Evolutionary conservation across 129 eudicot genomes (phyloP), one percentile per base, ranked within the genome.

Genomic region (Helianthus annuus): DNA sequence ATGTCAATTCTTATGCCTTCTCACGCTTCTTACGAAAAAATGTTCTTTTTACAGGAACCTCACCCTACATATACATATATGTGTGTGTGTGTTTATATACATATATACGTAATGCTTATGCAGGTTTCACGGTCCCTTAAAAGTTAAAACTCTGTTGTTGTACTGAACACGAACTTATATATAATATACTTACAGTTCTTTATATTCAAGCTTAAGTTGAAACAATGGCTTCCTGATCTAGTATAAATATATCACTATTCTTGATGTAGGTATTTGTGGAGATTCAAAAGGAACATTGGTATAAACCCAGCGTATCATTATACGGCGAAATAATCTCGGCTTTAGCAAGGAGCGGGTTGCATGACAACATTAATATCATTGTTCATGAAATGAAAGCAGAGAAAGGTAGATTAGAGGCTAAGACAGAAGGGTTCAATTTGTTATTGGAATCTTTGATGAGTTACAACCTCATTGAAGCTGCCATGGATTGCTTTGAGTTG

Each of bases 241-340:
- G 56, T 48, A 55, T 66, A 15, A 39, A 63, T 48, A 55, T 66
- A 15, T 46, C 8, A 32, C 72, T 22, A 54, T 77, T 80, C 48
- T 69, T 70, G 73, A 58, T 81, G 16, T 79, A 90, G 95, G 97
- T 78, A 29, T 90, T 90, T 77, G 86, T 63, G 68, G 95, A 85
- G 56, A 71, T 90, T 11, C 84, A 69, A 81, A 87, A 83, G 74
- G 97, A 90, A 73, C 46, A 83, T n/a, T 90, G 95, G 95, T 90
- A 90, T 61, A 90, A 75, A 69, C 89, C 95, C 10, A 79, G 77
- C 44, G 48, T 87, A 68, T 59, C 69, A 9, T 75, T 90, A 57
- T 87, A 87, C 46, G 78, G 86, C 0, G 91, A 87, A 68, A 78
- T 87, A 32, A 81, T 90, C 15, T 63, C 76, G 70, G 90, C 70